phyloP scores from a whole-genome alignment of 768 basidiomycete species.

The Boletellus emodensis region DNA sequence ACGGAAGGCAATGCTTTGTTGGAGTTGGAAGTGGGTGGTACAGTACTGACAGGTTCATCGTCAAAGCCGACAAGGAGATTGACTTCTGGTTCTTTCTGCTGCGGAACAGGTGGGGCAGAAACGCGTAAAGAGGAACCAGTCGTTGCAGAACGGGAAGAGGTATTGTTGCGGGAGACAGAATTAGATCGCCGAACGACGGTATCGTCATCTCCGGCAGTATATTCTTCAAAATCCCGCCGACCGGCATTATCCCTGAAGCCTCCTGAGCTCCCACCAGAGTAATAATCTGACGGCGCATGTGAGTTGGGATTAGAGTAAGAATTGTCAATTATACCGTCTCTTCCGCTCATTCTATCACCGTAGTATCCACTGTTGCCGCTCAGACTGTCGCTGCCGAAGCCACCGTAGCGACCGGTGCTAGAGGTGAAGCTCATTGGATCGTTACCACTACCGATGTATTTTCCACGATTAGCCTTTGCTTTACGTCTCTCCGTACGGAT shows the following conservation, averaged over 20 bases:
- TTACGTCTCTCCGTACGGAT: slow-evolving; percentile 88
- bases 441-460: slow-evolving; percentile 85
- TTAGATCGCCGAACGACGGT: slow-evolving; percentile 37
- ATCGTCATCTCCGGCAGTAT: slow-evolving; percentile 96
- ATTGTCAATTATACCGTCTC: slow-evolving; percentile 33
- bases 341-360: slow-evolving; percentile 39
- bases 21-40: slow-evolving; percentile 12
- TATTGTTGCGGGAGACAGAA: slow-evolving; percentile 33
- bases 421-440: slow-evolving; percentile 67
- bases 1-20: slow-evolving; percentile 32
- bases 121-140: slow-evolving; percentile 39
- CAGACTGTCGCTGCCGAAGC: slow-evolving; percentile 59
- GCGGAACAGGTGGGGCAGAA: slow-evolving; percentile 29
- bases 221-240: slow-evolving; percentile 78
- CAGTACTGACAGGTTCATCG: slow-evolving; percentile 45
- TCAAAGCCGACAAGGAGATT: slow-evolving; percentile 77
- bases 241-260: slow-evolving; percentile 59
- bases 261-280: slow-evolving; percentile 43
- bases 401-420: slow-evolving; percentile 59
- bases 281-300: slow-evolving; percentile 29
- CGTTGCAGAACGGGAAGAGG: slow-evolving; percentile 28
- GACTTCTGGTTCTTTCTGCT: slow-evolving; percentile 49
- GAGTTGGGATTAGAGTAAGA: neutral
- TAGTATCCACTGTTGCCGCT: slow-evolving; percentile 38
- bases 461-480: slow-evolving; percentile 85